These are phyloP conservation scores for Adansonia grandidieri DNA, from an alignment of 441 rosid species.

Conservation along the genomic window DNA sequence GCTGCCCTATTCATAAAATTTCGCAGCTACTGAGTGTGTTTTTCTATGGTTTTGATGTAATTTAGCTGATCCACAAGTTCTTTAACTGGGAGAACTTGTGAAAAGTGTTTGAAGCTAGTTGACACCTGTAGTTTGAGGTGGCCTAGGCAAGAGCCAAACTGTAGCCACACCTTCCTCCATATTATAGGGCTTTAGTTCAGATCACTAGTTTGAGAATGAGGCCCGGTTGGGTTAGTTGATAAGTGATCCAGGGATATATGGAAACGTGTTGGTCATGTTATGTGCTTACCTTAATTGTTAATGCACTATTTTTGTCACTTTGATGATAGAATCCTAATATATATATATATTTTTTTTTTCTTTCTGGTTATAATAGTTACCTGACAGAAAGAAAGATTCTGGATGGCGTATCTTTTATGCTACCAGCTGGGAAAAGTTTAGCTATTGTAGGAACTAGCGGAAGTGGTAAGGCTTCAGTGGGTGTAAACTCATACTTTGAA, in stretches of 20 bases:
- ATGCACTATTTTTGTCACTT: conserved; percentile 18
- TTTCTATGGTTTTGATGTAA: neutral
- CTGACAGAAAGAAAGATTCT: conserved; percentile 78
- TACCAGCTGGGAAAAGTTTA: conserved; percentile 92
- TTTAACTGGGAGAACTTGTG: neutral
- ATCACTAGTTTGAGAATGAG: neutral
- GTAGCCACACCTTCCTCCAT: neutral
- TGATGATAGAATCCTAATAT: conserved; percentile 31
- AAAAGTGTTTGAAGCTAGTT: neutral
- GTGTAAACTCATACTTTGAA: conserved; percentile 17
- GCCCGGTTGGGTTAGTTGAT: neutral
- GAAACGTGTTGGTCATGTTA: neutral
- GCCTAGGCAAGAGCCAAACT: neutral
- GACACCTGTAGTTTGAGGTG: neutral
- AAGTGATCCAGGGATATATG: neutral
- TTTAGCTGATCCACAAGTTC: neutral
- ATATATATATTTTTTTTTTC: no score
- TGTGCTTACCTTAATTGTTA: neutral
- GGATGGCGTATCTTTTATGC: conserved; percentile 82
- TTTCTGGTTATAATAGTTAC: conserved; percentile 55
- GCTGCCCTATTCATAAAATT: neutral
- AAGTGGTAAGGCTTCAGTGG: conserved; percentile 64
- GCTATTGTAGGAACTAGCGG: conserved; percentile 98
- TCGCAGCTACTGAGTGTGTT: neutral
- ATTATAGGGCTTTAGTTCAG: neutral